Conservation (phyloP, 139 green algal genomes). For the Raphidocelis subcapitata region DNA sequence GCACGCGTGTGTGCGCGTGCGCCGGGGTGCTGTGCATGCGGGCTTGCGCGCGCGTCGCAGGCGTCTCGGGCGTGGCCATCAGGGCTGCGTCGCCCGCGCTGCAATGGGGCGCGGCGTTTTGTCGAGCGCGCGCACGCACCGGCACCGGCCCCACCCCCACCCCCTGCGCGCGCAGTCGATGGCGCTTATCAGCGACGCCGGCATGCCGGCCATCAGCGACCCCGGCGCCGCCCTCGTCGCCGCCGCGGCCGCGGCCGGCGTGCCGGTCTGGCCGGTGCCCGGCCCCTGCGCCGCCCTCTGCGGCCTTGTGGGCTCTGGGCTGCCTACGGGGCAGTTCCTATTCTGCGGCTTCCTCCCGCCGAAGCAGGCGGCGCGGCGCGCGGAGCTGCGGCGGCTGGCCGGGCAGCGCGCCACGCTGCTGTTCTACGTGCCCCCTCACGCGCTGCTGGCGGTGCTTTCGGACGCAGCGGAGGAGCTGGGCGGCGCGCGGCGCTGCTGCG, state of each 20-base stretch:
- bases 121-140: not conserved
- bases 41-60: not conserved
- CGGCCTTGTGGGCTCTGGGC: conserved; percentile 75
- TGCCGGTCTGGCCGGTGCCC: conserved; percentile 73
- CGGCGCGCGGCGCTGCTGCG: conserved; percentile 44
- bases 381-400: conserved; percentile 16
- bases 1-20: not conserved
- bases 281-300: conserved; percentile 77
- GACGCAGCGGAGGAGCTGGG: conserved; percentile 69
- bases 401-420: conserved; percentile 58
- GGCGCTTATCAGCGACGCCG: conserved; percentile 89
- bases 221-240: conserved; percentile 74
- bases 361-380: conserved; percentile 51
- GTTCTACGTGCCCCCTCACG: conserved; percentile 78
- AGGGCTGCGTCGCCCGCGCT: not conserved
- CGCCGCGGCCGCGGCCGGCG: conserved; percentile 39
- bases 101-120: too few relatives aligned
- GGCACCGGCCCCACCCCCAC: not conserved
- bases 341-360: conserved; percentile 85
- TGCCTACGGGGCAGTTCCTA: conserved; percentile 65
- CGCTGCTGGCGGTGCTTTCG: conserved; percentile 45
- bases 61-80: not conserved
- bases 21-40: not conserved
- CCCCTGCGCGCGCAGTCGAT: conserved; percentile 42
- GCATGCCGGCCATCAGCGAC: conserved; percentile 85